Conservation (phyloP, 2,329 filamentous ascomycete genomes). For the Truncatella angustata region DNA sequence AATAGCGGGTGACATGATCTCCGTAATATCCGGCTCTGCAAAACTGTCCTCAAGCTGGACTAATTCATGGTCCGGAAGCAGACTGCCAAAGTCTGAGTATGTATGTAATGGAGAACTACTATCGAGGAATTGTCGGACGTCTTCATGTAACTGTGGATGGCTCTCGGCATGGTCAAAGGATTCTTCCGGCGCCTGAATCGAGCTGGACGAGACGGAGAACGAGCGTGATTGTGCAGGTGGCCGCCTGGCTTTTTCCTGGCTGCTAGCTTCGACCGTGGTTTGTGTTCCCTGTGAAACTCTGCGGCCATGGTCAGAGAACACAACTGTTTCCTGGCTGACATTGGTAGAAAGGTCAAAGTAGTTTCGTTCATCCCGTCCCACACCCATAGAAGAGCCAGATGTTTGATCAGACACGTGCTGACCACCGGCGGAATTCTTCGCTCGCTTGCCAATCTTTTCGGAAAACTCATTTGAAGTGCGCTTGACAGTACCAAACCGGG, state of each 20-base stretch:
- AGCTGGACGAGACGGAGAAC: slow-evolving; percentile 22
- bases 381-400: not conserved
- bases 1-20: not conserved
- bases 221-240: slow-evolving; percentile 8
- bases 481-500: not conserved
- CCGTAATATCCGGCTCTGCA: not conserved
- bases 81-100: slow-evolving; percentile 13
- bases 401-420: not conserved
- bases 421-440: not conserved
- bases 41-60: not conserved
- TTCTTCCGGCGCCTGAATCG: slow-evolving; percentile 19
- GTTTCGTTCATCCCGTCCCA: not conserved
- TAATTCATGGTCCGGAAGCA: slow-evolving; percentile 5
- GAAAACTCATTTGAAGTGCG: not conserved
- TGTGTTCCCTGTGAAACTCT: slow-evolving; percentile 29
- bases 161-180: slow-evolving; percentile 14
- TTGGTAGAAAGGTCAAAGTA: slow-evolving; percentile 2
- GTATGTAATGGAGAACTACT: slow-evolving; percentile 8
- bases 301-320: slow-evolving; percentile 31
- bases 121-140: slow-evolving; percentile 1
- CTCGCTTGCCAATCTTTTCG: not conserved
- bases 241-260: slow-evolving; percentile 18
- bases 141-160: slow-evolving; percentile 11
- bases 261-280: slow-evolving; percentile 30
- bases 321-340: slow-evolving; percentile 3